Evolutionary conservation across 2,329 filamentous ascomycete species (phyloP), one percentile per base, ranked within the genome.

Genomic region (Escovopsis sp.): DNA sequence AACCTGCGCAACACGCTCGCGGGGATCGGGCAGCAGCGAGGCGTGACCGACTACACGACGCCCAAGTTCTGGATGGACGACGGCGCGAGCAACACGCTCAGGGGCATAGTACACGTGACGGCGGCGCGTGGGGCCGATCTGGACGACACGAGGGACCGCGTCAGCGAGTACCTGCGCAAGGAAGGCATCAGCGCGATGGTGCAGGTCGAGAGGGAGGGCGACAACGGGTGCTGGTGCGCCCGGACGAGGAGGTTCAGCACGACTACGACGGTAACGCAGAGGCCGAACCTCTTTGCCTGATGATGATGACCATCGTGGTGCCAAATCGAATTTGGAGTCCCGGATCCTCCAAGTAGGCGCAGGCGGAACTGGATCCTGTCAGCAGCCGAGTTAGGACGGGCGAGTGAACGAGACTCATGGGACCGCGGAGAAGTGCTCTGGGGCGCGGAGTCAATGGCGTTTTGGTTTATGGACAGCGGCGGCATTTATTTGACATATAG

Each of bases 61-160:
- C 88, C 89, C 7, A 82, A 87, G 52, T 95, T 96, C 56, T 98
- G 91, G 91, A 66, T 91, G 12, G 85, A 93, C 51, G 87, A 94
- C 10, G 63, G 63, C 16, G 55, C 59, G 3, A 64, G 59, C 2
- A 66, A 69, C 43, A 74, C 68, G 47, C 70, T 95, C 2, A 64
- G 88, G 11, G 89, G 89, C 2, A 81, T 91, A 1, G 88, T 95
- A 46, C 89, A 95, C 55, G 74, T 95, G 33, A 77, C 86, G 45
- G 85, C 85, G 1, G 76, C 79, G 1, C 73, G 76, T 20, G 75
- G 72, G 2, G 77, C 81, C 2, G 79, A 88, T 51, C 57, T 88
- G 42, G 85, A 94, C 51, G 88, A 95, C 47, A 85, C 95, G 6
- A 71, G 84, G 39, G 76, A 84, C 45, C 71, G 87, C n/a, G 81